phyloP scores from a whole-genome alignment of 306 rosid species.

The Vigna hirtella region DNA sequence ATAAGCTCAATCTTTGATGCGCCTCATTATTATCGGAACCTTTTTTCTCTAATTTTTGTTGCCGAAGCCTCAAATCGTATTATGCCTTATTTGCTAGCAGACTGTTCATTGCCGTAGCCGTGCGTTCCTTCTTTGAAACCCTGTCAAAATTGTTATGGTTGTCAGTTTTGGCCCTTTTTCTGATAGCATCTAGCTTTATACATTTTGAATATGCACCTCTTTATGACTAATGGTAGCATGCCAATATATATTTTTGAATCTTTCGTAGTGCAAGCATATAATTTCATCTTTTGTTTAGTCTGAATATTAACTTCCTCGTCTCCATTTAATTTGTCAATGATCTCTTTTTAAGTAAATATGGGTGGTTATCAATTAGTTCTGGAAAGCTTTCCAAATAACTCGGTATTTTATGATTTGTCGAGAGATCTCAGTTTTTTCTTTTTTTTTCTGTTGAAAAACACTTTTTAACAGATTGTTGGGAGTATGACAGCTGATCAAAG shows the following conservation, averaged over 20 bases:
- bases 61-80: slow-evolving; percentile 1
- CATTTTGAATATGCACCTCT: neutral
- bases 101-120: neutral
- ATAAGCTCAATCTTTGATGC: slow-evolving; percentile 15
- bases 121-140: slow-evolving; percentile 18
- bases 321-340: neutral
- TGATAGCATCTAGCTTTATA: slow-evolving; percentile 19
- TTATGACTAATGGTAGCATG: neutral
- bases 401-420: slow-evolving; percentile 19
- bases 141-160: slow-evolving; percentile 25
- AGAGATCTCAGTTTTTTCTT: slow-evolving; percentile 27
- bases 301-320: neutral
- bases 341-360: neutral
- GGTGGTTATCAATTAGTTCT: slow-evolving; percentile 5
- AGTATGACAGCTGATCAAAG: slow-evolving; percentile 83
- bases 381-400: slow-evolving; percentile 7
- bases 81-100: slow-evolving; percentile 16
- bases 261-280: neutral
- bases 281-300: too few species aligned
- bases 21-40: slow-evolving; percentile 10
- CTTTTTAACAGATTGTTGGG: slow-evolving; percentile 65
- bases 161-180: slow-evolving; percentile 19
- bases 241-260: neutral
- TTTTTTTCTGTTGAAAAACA: slow-evolving; percentile 59
- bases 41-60: neutral